phyloP scores from a whole-genome alignment of 495 filamentous ascomycete species.

The Hypoxylon rickii region DNA sequence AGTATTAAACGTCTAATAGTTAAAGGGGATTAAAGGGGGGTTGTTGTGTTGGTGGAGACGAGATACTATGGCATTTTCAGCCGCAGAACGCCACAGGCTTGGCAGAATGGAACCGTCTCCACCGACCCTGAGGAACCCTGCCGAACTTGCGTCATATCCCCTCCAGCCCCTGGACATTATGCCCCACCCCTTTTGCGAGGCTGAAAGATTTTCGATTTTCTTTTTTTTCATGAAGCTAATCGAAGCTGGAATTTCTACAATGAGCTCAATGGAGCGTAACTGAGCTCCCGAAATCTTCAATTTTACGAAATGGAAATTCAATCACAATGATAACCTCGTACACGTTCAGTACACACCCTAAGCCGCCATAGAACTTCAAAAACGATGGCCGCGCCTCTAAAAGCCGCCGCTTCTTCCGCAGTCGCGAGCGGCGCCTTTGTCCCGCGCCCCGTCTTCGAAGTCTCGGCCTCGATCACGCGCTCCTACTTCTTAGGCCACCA shows the following conservation, averaged over 20 bases:
- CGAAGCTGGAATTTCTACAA: neutral
- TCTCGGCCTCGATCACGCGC: constrained; percentile 67
- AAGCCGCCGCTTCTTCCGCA: constrained; percentile 13
- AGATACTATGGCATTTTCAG: neutral
- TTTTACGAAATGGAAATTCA: no score
- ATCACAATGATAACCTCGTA: no score
- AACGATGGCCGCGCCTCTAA: constrained; percentile 25
- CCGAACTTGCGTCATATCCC: constrained; percentile 22
- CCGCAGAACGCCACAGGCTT: constrained; percentile 22
- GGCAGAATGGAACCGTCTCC: constrained; percentile 1
- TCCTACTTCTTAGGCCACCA: constrained; percentile 99
- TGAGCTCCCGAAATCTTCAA: neutral
- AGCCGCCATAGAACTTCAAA: constrained; percentile 1
- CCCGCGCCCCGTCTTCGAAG: constrained; percentile 72
- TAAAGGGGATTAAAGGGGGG: neutral
- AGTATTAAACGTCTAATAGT: no score
- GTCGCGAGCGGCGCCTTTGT: constrained; percentile 56
- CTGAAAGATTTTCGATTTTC: constrained; percentile 7
- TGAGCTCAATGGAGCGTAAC: constrained; percentile 9
- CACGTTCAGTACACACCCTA: neutral
- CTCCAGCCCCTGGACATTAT: constrained; percentile 8
- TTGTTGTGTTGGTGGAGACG: neutral
- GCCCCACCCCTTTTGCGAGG: constrained; percentile 13
- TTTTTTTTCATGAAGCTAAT: neutral
- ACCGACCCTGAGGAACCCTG: neutral